Percentiles rank a stretch among this genome's conserved stretches.
phyloP scores from a whole-genome alignment of 129 eudicot species.

The Pulicaria dysenterica region DNA sequence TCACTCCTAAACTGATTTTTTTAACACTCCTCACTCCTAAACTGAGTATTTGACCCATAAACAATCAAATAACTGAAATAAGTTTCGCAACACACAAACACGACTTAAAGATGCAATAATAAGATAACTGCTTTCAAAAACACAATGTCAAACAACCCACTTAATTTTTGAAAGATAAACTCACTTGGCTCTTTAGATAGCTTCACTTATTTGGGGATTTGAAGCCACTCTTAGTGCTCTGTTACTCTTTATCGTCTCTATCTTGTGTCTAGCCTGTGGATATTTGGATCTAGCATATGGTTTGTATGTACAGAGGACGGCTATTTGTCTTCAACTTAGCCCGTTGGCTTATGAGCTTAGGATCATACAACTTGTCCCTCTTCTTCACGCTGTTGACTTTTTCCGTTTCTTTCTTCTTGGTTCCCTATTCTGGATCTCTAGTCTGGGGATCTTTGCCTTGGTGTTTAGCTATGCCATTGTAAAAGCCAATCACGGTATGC shows the following conservation, averaged over 20 bases:
- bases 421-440: constrained; percentile 52
- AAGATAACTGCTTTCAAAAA: too few species aligned
- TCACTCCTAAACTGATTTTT: too few species aligned
- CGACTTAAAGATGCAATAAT: too few species aligned
- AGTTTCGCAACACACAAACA: too few species aligned
- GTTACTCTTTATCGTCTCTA: constrained; percentile 85
- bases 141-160: background rate
- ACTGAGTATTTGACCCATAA: too few species aligned
- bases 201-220: constrained; percentile 63
- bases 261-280: constrained; percentile 78
- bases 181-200: constrained; percentile 82
- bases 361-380: constrained; percentile 11
- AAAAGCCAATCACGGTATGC: constrained; percentile 80
- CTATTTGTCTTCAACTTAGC: constrained; percentile 47
- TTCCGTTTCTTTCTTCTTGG: constrained; percentile 49
- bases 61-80: too few species aligned
- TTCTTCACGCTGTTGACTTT: constrained; percentile 35
- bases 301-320: constrained; percentile 47
- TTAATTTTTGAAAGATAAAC: constrained; percentile 25
- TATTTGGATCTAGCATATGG: constrained; percentile 69
- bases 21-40: background rate
- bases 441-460: constrained; percentile 49
- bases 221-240: constrained; percentile 80
- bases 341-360: constrained; percentile 33
- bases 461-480: constrained; percentile 57